These are phyloP conservation scores for Hericium coralloides DNA, from an alignment of 768 basidiomycete genomes.

Conservation along the genomic window DNA sequence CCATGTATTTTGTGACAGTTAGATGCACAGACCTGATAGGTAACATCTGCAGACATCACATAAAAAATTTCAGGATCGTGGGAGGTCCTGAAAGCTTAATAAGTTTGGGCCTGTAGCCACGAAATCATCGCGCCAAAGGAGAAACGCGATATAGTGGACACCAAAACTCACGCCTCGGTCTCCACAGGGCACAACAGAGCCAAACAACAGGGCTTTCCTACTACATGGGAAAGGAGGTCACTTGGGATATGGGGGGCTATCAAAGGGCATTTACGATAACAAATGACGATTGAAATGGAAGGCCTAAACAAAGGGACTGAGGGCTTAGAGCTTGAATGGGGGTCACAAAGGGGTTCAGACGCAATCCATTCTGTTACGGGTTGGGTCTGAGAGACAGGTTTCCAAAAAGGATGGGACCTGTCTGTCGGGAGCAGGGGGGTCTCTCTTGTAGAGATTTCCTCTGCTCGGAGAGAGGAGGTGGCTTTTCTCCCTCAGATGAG, in stretches of 20 bases:
- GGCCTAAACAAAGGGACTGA: too few species aligned
- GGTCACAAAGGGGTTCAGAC: neutral
- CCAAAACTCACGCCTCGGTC: conserved; percentile 20
- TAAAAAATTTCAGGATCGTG: neutral
- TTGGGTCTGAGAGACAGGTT: too few species aligned
- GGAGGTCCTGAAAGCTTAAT: neutral
- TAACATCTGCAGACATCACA: neutral
- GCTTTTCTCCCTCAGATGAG: neutral
- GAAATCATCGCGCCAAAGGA: conserved; percentile 4
- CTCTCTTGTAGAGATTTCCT: neutral
- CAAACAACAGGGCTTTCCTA: conserved; percentile 22
- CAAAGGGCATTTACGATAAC: neutral
- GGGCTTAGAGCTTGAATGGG: neutral
- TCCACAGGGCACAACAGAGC: conserved; percentile 16
- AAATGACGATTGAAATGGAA: neutral
- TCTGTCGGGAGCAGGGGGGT: neutral
- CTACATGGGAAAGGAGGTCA: conserved; percentile 13
- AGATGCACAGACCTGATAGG: neutral
- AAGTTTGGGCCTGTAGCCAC: neutral
- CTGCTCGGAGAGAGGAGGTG: too few species aligned
- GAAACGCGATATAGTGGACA: conserved; percentile 24
- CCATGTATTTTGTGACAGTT: too few species aligned
- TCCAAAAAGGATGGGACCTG: too few species aligned
- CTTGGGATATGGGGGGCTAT: neutral
- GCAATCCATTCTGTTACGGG: too few species aligned